phyloP scores from a whole-genome alignment of 164 flowering plant genomes.

The Magnolia sinica region DNA sequence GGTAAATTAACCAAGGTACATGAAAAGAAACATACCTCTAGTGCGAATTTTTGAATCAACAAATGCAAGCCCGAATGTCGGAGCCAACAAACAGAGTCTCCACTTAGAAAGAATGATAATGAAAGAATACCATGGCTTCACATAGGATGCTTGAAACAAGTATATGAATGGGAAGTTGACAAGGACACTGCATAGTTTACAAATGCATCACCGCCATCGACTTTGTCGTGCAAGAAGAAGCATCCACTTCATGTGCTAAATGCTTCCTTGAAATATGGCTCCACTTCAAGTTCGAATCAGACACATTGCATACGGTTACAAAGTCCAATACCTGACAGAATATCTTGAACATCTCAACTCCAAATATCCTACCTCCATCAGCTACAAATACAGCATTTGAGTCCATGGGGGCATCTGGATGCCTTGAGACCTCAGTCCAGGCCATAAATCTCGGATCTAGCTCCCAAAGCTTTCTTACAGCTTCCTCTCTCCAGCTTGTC shows the following conservation, averaged over 20 bases:
- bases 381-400: constrained; percentile 92
- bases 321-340: constrained; percentile 94
- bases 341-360: constrained; percentile 93
- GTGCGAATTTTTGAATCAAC: not conserved
- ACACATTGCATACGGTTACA: constrained; percentile 61
- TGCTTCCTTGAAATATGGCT: constrained; percentile 71
- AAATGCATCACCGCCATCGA: constrained; percentile 70
- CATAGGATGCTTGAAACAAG: not conserved
- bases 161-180: not conserved
- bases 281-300: constrained; percentile 55
- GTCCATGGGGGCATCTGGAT: constrained; percentile 99
- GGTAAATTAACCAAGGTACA: constrained; percentile 2
- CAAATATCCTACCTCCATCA: constrained; percentile 62
- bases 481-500: constrained; percentile 73
- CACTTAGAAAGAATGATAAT: not conserved
- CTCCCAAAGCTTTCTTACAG: constrained; percentile 93
- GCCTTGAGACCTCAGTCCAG: constrained; percentile 80
- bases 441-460: constrained; percentile 54
- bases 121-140: not conserved
- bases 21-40: not conserved
- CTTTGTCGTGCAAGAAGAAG: constrained; percentile 83
- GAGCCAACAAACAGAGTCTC: not conserved
- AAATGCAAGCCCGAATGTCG: not conserved
- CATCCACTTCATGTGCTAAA: constrained; percentile 70
- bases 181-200: constrained; percentile 20